Base-by-base conservation (phyloP, 345 rosid genomes). In the Eucalyptus regnans region DNA sequence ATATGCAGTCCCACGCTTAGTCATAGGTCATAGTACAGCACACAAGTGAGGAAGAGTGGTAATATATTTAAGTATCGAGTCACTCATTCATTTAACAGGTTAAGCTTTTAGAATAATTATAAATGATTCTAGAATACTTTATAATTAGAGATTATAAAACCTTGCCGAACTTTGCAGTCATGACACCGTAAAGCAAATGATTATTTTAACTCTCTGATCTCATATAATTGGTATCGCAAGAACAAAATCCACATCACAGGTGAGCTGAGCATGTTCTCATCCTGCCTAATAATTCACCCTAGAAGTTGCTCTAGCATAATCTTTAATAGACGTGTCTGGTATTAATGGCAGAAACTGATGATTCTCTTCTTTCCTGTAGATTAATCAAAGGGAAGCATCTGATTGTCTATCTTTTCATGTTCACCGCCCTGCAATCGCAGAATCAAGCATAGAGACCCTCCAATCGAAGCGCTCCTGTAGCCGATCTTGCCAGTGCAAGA, bases 331-430 rank as follows among this genome's bases (percentile, higher is more conserved):
- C 44, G 84, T 41, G 29, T 11, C 7, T 41, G 84, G 48, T 6
- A 76, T 76, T 48, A 11, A 76, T 76, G 11, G 48, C 84, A 41
- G 84, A 20, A 37, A 76, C 48, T 6, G 5, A 76, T 18, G 7
- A 29, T 85, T 85, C 86, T 27, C 86, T 85, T 29, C 86, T 85
- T 85, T 85, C 56, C 56, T 49, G 41, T 85, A 49, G 22, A 85
- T 31, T 29, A 76, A 76, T 41, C 84, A 11, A 76, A 76, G 2
- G 84, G 27, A 76, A 76, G 48, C 84, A 76, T 76, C 84, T 76
- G 84, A 9, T 41, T 10, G 46, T 76, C 43, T 37, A 37, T 76
- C 15, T 76, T 22, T 43, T 41, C 13, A 41, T 76, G 84, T 22
- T 76, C 84, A 41, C 48, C 48, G 13, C 84, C 84, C 48, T 41